Evolutionary conservation across 2,329 filamentous ascomycete species (phyloP).

Genomic region (Aspergillus fischeri): DNA sequence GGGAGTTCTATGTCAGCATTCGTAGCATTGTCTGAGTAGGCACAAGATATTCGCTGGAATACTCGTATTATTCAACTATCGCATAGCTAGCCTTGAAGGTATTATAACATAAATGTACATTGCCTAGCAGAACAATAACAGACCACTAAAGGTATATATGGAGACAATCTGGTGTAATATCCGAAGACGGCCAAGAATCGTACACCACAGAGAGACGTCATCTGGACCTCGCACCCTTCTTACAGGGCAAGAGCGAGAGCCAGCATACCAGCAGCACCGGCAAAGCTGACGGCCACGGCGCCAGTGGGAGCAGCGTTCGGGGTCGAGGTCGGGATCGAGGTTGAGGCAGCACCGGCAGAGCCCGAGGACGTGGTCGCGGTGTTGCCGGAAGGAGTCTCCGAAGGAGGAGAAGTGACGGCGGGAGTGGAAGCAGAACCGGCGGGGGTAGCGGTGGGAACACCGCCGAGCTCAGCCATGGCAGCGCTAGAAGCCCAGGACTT

Average conservation of each 20-base stretch:
- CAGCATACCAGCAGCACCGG: not conserved
- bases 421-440: not conserved
- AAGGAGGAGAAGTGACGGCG: not conserved
- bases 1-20: too few relatives aligned
- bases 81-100: too few relatives aligned
- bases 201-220: too few relatives aligned
- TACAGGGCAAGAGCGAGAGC: not conserved
- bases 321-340: not conserved
- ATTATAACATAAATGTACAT: too few relatives aligned
- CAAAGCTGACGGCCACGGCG: not conserved
- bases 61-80: too few relatives aligned
- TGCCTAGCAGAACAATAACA: too few relatives aligned
- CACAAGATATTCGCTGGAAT: too few relatives aligned
- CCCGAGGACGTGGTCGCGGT: not conserved
- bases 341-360: not conserved
- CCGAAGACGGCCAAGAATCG: not conserved
- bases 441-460: not conserved
- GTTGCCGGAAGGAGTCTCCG: not conserved
- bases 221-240: not conserved
- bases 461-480: not conserved
- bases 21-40: too few relatives aligned
- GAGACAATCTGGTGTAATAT: too few relatives aligned
- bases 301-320: not conserved
- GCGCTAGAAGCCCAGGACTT: not conserved
- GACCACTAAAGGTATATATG: too few relatives aligned